Percentiles rank a stretch among this genome's conserved stretches.
Conservation (phyloP, 2,329 filamentous ascomycete species). For the Ascochyta lentis region DNA sequence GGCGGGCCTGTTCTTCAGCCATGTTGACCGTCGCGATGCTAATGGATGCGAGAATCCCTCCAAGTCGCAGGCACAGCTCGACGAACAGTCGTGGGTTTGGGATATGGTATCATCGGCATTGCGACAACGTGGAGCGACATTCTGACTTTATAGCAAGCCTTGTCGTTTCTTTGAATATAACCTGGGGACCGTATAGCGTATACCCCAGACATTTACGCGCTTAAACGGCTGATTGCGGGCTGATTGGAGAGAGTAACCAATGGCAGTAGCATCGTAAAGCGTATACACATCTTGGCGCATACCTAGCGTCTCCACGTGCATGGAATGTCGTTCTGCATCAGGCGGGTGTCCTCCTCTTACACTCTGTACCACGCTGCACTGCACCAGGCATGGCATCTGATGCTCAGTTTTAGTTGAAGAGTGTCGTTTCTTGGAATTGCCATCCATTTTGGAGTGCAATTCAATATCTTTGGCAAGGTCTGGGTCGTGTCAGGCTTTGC, state of each 20-base stretch:
- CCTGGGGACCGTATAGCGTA: conserved; percentile 8
- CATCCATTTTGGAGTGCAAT: not conserved
- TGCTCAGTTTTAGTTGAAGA: not conserved
- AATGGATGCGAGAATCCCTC: not conserved
- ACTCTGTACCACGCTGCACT: not conserved
- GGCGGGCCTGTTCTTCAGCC: conserved; percentile 7
- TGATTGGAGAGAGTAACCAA: too few species aligned
- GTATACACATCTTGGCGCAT: conserved; percentile 1
- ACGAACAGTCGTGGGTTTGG: not conserved
- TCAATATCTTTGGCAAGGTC: too few species aligned
- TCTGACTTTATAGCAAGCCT: conserved; percentile 1
- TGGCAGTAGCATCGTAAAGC: conserved; percentile 1
- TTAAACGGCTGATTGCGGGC: too few species aligned
- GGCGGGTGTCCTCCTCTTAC: not conserved
- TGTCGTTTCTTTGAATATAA: not conserved
- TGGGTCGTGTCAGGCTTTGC: not conserved
- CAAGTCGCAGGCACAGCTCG: too few species aligned
- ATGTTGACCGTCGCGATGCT: conserved; percentile 1
- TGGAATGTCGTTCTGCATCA: not conserved
- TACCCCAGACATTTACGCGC: not conserved
- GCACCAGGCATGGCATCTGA: not conserved
- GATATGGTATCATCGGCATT: not conserved
- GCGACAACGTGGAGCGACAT: not conserved
- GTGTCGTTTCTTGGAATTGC: not conserved
- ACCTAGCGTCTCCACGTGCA: not conserved